Percentiles rank a stretch among this genome's conserved stretches.
phyloP scores from a whole-genome alignment of 2,329 filamentous ascomycete genomes.

The Anthostomella pinea region DNA sequence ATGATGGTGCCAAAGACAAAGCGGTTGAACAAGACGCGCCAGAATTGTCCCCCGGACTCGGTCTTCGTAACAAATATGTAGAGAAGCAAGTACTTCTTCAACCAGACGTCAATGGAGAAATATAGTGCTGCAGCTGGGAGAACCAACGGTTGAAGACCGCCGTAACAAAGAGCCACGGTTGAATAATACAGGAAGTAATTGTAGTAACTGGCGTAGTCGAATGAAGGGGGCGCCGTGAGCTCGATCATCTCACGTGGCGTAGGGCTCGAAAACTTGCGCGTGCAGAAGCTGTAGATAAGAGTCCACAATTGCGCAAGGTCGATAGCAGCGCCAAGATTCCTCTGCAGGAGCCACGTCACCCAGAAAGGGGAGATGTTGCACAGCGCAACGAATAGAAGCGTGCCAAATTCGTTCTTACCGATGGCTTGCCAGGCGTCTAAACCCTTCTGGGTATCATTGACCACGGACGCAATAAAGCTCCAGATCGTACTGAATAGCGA shows the following conservation, averaged over 20 bases:
- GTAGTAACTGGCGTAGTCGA: conserved; percentile 96
- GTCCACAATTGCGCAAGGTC: conserved; percentile 89
- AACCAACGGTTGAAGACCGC: conserved; percentile 81
- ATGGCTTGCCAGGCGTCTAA: conserved; percentile 68
- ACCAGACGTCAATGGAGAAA: conserved; percentile 79
- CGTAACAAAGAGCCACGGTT: conserved; percentile 83
- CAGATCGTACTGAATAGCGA: conserved; percentile 86
- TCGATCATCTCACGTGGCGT: conserved; percentile 91
- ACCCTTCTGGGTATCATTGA: conserved; percentile 54
- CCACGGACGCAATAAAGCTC: conserved; percentile 65
- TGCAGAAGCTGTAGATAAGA: conserved; percentile 79
- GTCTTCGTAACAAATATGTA: conserved; percentile 97
- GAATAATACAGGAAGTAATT: conserved; percentile 97
- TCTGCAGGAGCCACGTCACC: conserved; percentile 90
- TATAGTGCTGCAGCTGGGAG: conserved; percentile 85
- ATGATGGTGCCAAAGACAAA: conserved; percentile 79
- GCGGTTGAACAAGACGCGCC: conserved; percentile 91
- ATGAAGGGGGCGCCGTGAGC: conserved; percentile 84
- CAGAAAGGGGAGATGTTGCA: conserved; percentile 86
- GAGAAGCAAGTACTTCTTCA: conserved; percentile 93
- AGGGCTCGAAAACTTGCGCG: conserved; percentile 78
- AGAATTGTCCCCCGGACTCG: conserved; percentile 90
- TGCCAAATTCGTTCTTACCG: conserved; percentile 58
- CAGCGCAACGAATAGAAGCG: conserved; percentile 67
- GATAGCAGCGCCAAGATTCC: conserved; percentile 88